Evolutionary conservation across 202 grass and related monocot genomes (phyloP), one percentile per base, ranked within the genome.

Genomic region (Carex arenaria): DNA sequence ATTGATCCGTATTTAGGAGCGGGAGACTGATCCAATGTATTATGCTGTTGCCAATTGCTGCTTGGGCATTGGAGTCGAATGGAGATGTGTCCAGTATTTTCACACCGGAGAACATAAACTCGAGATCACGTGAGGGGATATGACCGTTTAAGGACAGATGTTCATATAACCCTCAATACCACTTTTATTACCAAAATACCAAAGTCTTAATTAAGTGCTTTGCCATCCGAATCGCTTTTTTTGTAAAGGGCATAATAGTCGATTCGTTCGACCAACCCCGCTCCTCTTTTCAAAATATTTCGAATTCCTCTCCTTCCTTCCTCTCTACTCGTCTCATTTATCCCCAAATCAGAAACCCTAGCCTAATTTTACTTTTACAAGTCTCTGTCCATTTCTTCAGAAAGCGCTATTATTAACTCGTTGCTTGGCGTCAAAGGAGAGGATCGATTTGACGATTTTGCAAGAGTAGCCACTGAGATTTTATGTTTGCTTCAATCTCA

Each of bases 401-500:
- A 72, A 72, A 72, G 68, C 61, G 20, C 57, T 40, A 47, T 64
- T 47, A 65, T 45, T 47, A 42, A 47, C 62, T 54, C 17, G 23
- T 64, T 65, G 56, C 42, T 83, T 87, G 71, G 8, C 45, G 19
- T 74, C 31, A 32, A 78, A 43, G 38, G 18, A 56, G 75, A 2
- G 45, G 78, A 82, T 86, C 34, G 2, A 80, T 77, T 67, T 28
- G 60, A 75, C 73, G 65, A 3, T 57, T 82, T 64, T 68, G 63
- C 88, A 78, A 89, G 91, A 83, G 84, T 87, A 84, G 90, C 60
- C 60, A 7, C 90, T 84, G 86, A 74, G 82, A 94, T 87, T 86
- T 84, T 88, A 68, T 83, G 82, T 28, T 94, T 85, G 85, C 91
- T 92, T 94, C 81, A 72, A 85, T 53, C 56, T 90, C 88, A 94